A percentile compares a stretch with the other conserved stretches of the same genome.
These are phyloP conservation scores for Fusarium cyanostomum DNA, from an alignment of 2,329 filamentous ascomycete species.

Conservation along the genomic window DNA sequence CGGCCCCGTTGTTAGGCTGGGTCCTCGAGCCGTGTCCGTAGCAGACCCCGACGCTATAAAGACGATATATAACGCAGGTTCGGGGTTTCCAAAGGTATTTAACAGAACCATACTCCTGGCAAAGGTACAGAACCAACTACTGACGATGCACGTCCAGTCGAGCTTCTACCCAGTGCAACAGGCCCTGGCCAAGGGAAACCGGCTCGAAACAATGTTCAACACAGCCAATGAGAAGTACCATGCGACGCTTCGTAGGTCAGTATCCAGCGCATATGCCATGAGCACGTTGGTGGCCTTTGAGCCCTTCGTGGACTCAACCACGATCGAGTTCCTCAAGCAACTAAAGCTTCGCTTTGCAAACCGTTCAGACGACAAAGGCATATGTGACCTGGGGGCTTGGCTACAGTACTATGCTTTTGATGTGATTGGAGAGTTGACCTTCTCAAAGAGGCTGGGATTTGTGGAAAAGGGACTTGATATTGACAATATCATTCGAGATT, in stretches of 20 bases:
- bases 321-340: conserved; percentile 22
- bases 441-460: conserved; percentile 78
- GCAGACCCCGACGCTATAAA: conserved; percentile 9
- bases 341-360: conserved; percentile 14
- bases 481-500: conserved; percentile 74
- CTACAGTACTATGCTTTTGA: conserved; percentile 84
- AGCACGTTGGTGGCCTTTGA: conserved; percentile 52
- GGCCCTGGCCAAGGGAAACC: conserved; percentile 42
- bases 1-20: conserved; percentile 14
- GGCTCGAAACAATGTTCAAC: conserved; percentile 48
- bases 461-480: conserved; percentile 77
- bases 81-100: conserved; percentile 10
- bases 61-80: conserved; percentile 12
- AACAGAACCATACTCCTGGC: neutral
- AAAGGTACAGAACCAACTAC: neutral
- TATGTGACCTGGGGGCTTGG: conserved; percentile 71
- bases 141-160: conserved; percentile 11
- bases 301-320: conserved; percentile 48
- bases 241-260: conserved; percentile 50
- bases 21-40: conserved; percentile 9
- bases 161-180: conserved; percentile 45
- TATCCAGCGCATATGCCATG: conserved; percentile 53
- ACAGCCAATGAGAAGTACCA: conserved; percentile 53
- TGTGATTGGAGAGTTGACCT: conserved; percentile 80
- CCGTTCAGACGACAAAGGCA: neutral